Evolutionary conservation across 495 filamentous ascomycete genomes (phyloP).

Genomic region (Penicillium arizonense): DNA sequence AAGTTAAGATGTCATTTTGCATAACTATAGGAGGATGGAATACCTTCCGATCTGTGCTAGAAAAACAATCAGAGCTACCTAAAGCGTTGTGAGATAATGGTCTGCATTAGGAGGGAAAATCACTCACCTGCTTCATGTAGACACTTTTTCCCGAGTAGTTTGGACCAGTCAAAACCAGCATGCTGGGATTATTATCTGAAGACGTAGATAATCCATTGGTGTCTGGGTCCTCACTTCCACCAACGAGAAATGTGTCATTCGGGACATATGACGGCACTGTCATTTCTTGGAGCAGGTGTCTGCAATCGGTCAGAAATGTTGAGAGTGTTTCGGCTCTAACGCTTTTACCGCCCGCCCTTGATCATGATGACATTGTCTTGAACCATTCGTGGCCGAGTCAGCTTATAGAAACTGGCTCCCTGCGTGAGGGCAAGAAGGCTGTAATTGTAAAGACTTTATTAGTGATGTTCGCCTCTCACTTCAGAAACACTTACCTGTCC

Average conservation of each 20-base stretch:
- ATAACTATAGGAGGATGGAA: not conserved
- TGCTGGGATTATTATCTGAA: slow-evolving; percentile 52
- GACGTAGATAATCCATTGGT: not conserved
- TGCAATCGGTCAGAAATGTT: slow-evolving; percentile 26
- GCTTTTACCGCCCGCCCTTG: slow-evolving; percentile 66
- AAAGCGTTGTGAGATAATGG: not conserved
- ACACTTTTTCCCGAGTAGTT: slow-evolving; percentile 97
- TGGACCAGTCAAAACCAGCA: slow-evolving; percentile 85
- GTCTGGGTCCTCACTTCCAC: slow-evolving; percentile 42
- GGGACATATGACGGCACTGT: slow-evolving; percentile 83
- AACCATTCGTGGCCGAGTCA: slow-evolving; percentile 69
- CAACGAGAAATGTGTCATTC: slow-evolving; percentile 70
- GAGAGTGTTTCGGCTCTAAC: not conserved
- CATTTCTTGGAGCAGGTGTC: slow-evolving; percentile 86
- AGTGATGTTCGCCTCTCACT: not conserved
- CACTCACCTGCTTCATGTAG: slow-evolving; percentile 78
- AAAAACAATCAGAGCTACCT: slow-evolving; percentile 85
- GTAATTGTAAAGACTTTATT: slow-evolving; percentile 12
- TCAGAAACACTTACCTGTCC: slow-evolving; percentile 54
- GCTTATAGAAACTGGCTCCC: slow-evolving; percentile 73
- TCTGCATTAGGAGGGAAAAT: not conserved
- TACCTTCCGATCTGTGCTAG: slow-evolving; percentile 85
- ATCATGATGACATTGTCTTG: slow-evolving; percentile 73
- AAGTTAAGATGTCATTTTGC: slow-evolving; percentile 1
- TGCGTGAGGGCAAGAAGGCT: slow-evolving; percentile 80